Conservation (phyloP, 306 rosid genomes). For the Glycyrrhiza uralensis region DNA sequence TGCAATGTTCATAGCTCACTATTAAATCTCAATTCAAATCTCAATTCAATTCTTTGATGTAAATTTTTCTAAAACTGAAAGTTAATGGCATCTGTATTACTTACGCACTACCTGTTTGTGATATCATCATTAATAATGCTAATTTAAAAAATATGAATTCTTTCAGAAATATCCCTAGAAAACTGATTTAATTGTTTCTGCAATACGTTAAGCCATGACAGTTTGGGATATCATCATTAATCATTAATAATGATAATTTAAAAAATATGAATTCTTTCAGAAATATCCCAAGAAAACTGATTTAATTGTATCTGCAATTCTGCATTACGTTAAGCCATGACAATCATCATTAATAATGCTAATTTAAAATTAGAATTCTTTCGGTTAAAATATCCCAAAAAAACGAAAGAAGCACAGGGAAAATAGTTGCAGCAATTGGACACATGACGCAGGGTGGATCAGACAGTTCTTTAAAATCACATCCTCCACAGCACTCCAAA, state of each 20-base stretch:
- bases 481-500: too few relatives aligned
- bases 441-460: too few relatives aligned
- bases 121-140: neutral
- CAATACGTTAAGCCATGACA: too few relatives aligned
- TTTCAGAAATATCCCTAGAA: too few relatives aligned
- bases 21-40: neutral
- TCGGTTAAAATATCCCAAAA: too few relatives aligned
- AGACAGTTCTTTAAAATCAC: too few relatives aligned
- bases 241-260: neutral
- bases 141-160: neutral
- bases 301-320: too few relatives aligned
- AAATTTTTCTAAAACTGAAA: neutral
- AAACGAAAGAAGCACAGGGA: too few relatives aligned
- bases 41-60: constrained; percentile 36
- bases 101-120: neutral
- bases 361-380: neutral
- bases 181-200: too few relatives aligned
- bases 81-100: neutral
- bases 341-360: neutral
- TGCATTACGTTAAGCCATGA: too few relatives aligned
- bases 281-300: too few relatives aligned
- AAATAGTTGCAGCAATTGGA: too few relatives aligned
- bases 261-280: neutral
- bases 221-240: neutral
- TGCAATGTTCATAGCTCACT: neutral